phyloP scores from a whole-genome alignment of 768 basidiomycete species.

The Boletellus sp. region DNA sequence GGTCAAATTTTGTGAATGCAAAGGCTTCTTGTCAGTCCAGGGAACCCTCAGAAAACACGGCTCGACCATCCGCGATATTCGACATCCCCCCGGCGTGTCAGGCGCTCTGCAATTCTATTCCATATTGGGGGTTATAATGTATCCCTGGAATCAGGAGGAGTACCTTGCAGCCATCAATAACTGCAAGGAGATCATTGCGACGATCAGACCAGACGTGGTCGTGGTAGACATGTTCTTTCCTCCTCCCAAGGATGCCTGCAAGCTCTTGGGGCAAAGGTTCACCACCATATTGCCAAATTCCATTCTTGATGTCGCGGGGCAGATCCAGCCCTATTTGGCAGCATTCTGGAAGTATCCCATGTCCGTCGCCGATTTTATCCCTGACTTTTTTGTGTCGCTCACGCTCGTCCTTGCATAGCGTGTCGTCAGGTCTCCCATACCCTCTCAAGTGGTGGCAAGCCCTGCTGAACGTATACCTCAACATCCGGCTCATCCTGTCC shows the following conservation, averaged over 20 bases:
- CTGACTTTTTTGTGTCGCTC: background rate
- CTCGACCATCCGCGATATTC: background rate
- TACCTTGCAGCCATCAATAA: constrained; percentile 2
- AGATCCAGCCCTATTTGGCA: background rate
- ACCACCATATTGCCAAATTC: background rate
- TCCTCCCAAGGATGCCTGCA: constrained; percentile 4
- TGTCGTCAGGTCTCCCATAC: constrained; percentile 7
- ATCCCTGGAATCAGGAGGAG: constrained; percentile 7
- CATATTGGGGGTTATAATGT: rapidly evolving
- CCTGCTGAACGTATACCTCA: constrained; percentile 7
- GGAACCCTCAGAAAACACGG: background rate
- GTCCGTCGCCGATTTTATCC: background rate
- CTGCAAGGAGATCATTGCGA: constrained; percentile 1
- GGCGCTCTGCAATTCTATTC: constrained; percentile 5
- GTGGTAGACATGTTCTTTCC: background rate
- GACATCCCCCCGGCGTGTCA: background rate
- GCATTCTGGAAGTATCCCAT: constrained; percentile 9
- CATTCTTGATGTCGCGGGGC: background rate
- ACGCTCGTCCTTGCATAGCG: background rate
- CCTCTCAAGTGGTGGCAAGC: constrained; percentile 17
- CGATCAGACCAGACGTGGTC: background rate
- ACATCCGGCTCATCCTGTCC: background rate
- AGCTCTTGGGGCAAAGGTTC: background rate
- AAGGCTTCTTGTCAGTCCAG: background rate
- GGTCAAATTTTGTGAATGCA: constrained; percentile 4